Evolutionary conservation across 768 basidiomycete species (phyloP).

Genomic region (Leccinum fibrillosum): DNA sequence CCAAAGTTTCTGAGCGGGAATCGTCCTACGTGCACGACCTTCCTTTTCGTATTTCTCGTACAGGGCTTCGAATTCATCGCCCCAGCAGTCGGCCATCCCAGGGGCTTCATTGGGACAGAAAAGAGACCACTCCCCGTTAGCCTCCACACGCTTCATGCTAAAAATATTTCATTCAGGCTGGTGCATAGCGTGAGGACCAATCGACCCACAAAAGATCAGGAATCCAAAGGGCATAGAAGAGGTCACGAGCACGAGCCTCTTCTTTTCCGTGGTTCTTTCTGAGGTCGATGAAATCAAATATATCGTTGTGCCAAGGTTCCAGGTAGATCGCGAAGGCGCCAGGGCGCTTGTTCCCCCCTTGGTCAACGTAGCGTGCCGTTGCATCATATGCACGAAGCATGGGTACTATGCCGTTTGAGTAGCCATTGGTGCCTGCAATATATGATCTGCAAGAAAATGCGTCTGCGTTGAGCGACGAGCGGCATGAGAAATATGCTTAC

Average conservation of each 20-base stretch:
- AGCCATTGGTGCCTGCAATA: slow-evolving; percentile 98
- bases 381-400: slow-evolving; percentile 99
- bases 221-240: slow-evolving; percentile 99
- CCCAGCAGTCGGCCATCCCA: slow-evolving; percentile 81
- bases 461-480: not conserved
- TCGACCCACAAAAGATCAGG: slow-evolving; percentile 85
- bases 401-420: slow-evolving; percentile 98
- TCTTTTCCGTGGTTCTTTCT: slow-evolving; percentile 99
- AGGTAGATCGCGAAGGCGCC: slow-evolving; percentile 98
- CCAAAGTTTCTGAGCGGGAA: slow-evolving; percentile 98
- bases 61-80: slow-evolving; percentile 83
- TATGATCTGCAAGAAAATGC: slow-evolving; percentile 63
- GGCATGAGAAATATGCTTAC: slow-evolving; percentile 39
- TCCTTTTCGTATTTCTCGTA: slow-evolving; percentile 88
- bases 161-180: not conserved
- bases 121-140: slow-evolving; percentile 86
- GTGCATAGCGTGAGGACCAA: not conserved
- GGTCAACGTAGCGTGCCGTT: slow-evolving; percentile 97
- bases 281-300: slow-evolving; percentile 97
- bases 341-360: slow-evolving; percentile 98
- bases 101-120: slow-evolving; percentile 99
- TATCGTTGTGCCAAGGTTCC: slow-evolving; percentile 97
- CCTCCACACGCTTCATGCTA: slow-evolving; percentile 97
- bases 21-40: slow-evolving; percentile 76
- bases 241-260: slow-evolving; percentile 91